Evolutionary conservation across 768 basidiomycete genomes (phyloP).

Genomic region (Tricholoma sp.): DNA sequence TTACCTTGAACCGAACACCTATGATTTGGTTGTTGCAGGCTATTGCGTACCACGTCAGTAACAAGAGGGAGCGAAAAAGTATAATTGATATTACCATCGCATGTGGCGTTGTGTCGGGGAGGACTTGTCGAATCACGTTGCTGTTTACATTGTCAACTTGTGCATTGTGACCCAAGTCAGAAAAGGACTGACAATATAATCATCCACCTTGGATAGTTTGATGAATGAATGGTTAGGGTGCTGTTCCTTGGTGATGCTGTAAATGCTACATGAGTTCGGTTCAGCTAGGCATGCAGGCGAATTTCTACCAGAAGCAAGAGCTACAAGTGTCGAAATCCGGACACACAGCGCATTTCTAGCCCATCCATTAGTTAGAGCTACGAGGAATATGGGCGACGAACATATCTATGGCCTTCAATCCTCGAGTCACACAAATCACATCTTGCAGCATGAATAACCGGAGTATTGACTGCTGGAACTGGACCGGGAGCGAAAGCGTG

Average conservation of each 20-base stretch:
- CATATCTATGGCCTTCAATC: constrained; percentile 70
- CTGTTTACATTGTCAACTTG: constrained; percentile 13
- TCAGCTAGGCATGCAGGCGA: neutral
- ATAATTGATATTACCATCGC: constrained; percentile 39
- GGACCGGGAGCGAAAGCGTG: constrained; percentile 5
- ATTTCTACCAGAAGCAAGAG: constrained; percentile 56
- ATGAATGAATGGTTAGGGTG: constrained; percentile 78
- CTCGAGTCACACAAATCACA: constrained; percentile 77
- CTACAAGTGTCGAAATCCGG: constrained; percentile 83
- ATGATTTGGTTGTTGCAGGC: constrained; percentile 48
- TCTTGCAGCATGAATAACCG: constrained; percentile 51
- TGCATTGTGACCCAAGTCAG: neutral
- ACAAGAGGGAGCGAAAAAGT: neutral
- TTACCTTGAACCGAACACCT: constrained; percentile 72
- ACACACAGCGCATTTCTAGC: constrained; percentile 72
- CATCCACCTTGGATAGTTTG: constrained; percentile 45
- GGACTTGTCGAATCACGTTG: constrained; percentile 12
- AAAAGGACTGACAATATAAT: constrained; percentile 49
- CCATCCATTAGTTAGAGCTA: neutral
- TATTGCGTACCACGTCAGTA: constrained; percentile 7
- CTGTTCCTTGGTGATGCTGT: constrained; percentile 61
- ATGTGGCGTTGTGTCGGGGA: constrained; percentile 50
- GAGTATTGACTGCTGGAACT: constrained; percentile 7
- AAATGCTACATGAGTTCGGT: neutral
- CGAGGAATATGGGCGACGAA: constrained; percentile 29